A percentile compares a stretch with the other conserved stretches of the same genome.
These are phyloP conservation scores for Hypoxylon sp. DNA, from an alignment of 2,329 filamentous ascomycete species.

Conservation along the genomic window DNA sequence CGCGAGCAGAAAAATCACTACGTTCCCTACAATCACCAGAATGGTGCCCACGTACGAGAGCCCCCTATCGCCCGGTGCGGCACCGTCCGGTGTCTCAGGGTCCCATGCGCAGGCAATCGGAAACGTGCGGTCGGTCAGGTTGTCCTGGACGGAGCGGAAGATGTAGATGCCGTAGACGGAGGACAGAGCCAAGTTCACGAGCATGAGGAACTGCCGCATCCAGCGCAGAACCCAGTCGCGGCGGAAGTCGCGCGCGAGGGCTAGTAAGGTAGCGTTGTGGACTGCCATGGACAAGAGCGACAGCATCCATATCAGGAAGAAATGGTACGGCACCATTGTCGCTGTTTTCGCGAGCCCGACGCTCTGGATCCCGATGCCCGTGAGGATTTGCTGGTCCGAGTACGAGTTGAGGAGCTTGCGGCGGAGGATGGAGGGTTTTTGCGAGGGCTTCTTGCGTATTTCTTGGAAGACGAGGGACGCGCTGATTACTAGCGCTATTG, in stretches of 20 bases:
- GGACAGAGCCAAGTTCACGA: conserved; percentile 72
- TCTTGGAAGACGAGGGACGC: conserved; percentile 70
- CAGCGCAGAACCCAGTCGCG: conserved; percentile 76
- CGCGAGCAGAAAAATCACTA: conserved; percentile 68
- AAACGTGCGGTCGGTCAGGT: conserved; percentile 64
- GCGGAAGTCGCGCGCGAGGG: conserved; percentile 74
- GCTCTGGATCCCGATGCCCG: conserved; percentile 76
- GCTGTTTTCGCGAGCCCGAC: conserved; percentile 72
- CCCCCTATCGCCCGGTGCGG: conserved; percentile 56
- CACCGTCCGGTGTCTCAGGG: conserved; percentile 52
- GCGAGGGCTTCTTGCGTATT: conserved; percentile 51
- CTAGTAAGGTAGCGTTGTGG: conserved; percentile 74
- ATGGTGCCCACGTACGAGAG: conserved; percentile 71
- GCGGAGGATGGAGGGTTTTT: conserved; percentile 64
- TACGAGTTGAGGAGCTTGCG: conserved; percentile 75
- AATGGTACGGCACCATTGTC: conserved; percentile 74
- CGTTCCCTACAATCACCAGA: conserved; percentile 70
- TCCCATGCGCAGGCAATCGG: conserved; percentile 74
- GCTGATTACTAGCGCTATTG: conserved; percentile 67
- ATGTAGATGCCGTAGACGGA: conserved; percentile 69
- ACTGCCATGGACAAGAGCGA: conserved; percentile 74
- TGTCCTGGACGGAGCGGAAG: conserved; percentile 66
- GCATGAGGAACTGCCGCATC: conserved; percentile 75
- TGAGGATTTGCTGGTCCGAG: conserved; percentile 77
- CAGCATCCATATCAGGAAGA: conserved; percentile 79